Evolutionary conservation across 352 stramenopile species (phyloP).

Genomic region (Achlya hypogyna): DNA sequence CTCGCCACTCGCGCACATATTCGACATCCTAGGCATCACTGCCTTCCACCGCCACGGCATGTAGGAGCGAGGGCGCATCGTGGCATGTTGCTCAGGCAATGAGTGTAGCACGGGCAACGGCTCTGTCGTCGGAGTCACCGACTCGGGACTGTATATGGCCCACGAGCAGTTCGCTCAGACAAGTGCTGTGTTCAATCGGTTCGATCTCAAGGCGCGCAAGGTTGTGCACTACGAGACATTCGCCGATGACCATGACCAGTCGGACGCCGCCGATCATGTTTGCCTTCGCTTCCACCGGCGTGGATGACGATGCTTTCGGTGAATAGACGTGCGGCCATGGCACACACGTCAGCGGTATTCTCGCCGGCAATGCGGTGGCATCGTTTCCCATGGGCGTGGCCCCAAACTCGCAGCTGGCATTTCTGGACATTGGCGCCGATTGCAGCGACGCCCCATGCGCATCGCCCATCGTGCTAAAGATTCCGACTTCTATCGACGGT

Average conservation of each 20-base stretch:
- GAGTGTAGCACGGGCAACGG: constrained; percentile 31
- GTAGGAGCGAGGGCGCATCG: no score
- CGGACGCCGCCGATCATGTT: constrained; percentile 29
- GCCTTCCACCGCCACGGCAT: constrained; percentile 6
- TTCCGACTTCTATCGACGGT: constrained; percentile 27
- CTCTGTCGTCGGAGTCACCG: constrained; percentile 62
- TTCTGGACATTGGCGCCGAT: constrained; percentile 83
- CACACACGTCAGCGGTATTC: constrained; percentile 79
- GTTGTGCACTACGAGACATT: constrained; percentile 78
- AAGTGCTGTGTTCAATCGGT: constrained; percentile 40
- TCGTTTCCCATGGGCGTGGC: constrained; percentile 50
- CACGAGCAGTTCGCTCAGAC: constrained; percentile 68
- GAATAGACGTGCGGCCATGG: constrained; percentile 60
- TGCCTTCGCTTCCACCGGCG: not conserved
- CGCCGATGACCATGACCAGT: constrained; percentile 58
- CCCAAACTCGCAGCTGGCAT: constrained; percentile 67
- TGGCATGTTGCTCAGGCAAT: not conserved
- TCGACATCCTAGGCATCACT: constrained; percentile 10
- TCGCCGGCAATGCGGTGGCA: constrained; percentile 53
- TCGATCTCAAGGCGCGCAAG: constrained; percentile 53
- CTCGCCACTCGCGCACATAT: not conserved
- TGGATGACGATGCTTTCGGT: not conserved
- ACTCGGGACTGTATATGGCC: constrained; percentile 66
- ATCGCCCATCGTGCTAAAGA: constrained; percentile 37
- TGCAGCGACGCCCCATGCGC: constrained; percentile 22